Evolutionary conservation across 768 basidiomycete species (phyloP).

Genomic region (Podaxis sp.): DNA sequence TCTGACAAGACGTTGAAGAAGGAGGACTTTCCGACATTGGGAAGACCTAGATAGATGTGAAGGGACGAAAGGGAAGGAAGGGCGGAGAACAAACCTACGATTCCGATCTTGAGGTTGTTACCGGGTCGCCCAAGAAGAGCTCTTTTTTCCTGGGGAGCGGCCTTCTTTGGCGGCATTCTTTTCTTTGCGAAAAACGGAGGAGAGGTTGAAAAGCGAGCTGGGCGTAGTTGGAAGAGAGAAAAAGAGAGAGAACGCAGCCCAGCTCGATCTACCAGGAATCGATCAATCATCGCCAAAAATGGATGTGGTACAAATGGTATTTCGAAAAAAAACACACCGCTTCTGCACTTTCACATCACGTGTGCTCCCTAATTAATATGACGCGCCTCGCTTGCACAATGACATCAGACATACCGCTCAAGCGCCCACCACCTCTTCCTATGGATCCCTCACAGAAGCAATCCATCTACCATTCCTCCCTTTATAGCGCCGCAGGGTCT

Average conservation of each 20-base stretch:
- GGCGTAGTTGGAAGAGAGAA: constrained; percentile 17
- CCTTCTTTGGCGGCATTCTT: constrained; percentile 93
- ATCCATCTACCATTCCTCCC: constrained; percentile 8
- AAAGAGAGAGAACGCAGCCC: constrained; percentile 23
- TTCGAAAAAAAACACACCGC: constrained; percentile 5
- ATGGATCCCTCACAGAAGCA: constrained; percentile 9
- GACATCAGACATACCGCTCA: no score
- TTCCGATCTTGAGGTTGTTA: constrained; percentile 98
- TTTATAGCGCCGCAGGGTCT: constrained; percentile 10
- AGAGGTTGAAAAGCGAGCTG: constrained; percentile 37
- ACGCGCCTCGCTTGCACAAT: neutral
- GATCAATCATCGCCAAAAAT: constrained; percentile 26
- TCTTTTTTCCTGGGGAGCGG: constrained; percentile 76
- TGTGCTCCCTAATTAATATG: neutral
- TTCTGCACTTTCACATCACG: constrained; percentile 4
- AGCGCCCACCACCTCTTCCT: neutral
- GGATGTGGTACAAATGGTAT: neutral
- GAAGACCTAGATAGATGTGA: constrained; percentile 58
- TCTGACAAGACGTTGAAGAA: constrained; percentile 97
- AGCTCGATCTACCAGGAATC: constrained; percentile 20
- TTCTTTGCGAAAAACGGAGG: constrained; percentile 43
- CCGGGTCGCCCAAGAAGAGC: constrained; percentile 84
- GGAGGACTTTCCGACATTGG: constrained; percentile 99
- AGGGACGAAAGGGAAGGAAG: constrained; percentile 19
- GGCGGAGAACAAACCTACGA: constrained; percentile 77